Evolutionary conservation across 2,329 filamentous ascomycete species (phyloP).

Genomic region (Fusarium euwallaceae): DNA sequence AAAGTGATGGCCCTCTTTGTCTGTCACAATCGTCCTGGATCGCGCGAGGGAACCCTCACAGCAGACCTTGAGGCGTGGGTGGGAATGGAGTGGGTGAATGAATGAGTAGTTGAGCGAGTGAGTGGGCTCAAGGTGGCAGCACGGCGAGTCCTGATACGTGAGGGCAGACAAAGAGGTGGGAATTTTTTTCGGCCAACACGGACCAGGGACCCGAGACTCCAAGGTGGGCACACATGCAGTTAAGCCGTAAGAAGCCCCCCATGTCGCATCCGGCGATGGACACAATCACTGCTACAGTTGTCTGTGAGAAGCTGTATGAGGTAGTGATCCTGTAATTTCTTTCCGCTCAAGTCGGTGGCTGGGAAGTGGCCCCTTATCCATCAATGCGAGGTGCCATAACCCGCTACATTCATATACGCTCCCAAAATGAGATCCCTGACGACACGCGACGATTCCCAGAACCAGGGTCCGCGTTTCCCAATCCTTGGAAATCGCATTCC

Average conservation of each 20-base stretch:
- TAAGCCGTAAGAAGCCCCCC: slow-evolving; percentile 4
- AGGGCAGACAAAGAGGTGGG: slow-evolving; percentile 1
- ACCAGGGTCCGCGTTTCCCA: slow-evolving; percentile 28
- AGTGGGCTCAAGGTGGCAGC: slow-evolving; percentile 20
- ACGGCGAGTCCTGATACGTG: slow-evolving; percentile 24
- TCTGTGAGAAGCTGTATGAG: too few relatives aligned
- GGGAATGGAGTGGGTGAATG: slow-evolving; percentile 15
- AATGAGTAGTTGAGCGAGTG: slow-evolving; percentile 8
- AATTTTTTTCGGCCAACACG: slow-evolving; percentile 21
- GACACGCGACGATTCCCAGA: slow-evolving; percentile 39
- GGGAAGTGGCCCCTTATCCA: slow-evolving; percentile 9
- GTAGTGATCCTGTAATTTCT: neutral
- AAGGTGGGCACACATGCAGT: slow-evolving; percentile 19
- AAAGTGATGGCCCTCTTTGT: slow-evolving; percentile 17
- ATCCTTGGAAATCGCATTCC: slow-evolving; percentile 12
- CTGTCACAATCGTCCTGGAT: slow-evolving; percentile 28
- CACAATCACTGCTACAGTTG: slow-evolving; percentile 4
- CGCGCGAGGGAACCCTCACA: slow-evolving; percentile 18
- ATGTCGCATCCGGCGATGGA: slow-evolving; percentile 12
- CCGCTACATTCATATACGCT: slow-evolving; percentile 15
- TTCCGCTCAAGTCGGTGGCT: slow-evolving; percentile 15
- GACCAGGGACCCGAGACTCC: slow-evolving; percentile 28
- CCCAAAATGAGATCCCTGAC: slow-evolving; percentile 17
- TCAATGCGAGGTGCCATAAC: slow-evolving; percentile 6
- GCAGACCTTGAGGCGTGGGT: slow-evolving; percentile 27